These are phyloP conservation scores for Pythium utonaiense DNA, from an alignment of 352 stramenopile genomes.

Conservation along the genomic window DNA sequence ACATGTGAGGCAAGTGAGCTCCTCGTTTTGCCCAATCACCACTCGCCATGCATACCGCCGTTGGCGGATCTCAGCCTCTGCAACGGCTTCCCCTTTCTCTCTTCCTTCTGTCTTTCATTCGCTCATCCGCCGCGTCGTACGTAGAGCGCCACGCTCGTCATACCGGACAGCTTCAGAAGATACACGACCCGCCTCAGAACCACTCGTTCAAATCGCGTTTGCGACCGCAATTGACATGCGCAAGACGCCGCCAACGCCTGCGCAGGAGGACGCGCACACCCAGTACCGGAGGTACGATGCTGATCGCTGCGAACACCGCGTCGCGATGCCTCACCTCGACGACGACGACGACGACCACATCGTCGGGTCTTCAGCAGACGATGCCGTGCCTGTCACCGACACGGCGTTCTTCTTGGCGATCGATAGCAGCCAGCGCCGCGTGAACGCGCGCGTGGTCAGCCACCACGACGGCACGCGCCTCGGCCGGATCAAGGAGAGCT, in stretches of 20 bases:
- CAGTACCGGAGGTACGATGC: slow-evolving; percentile 18
- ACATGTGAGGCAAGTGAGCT: slow-evolving; percentile 8
- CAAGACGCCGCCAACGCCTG: background rate
- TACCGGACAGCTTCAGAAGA: background rate
- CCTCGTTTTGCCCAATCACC: slow-evolving; percentile 13
- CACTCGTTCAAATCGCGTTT: background rate
- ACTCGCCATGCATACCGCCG: slow-evolving; percentile 9
- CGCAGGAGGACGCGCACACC: background rate
- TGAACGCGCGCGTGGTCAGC: slow-evolving; percentile 21
- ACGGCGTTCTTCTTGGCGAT: slow-evolving; percentile 29
- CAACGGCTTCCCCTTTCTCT: background rate
- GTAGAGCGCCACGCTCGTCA: background rate
- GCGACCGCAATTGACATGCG: background rate
- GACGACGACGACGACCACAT: background rate
- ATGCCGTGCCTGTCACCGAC: slow-evolving; percentile 9
- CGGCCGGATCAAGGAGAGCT: slow-evolving; percentile 38
- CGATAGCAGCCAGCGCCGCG: slow-evolving; percentile 15
- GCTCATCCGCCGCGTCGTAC: background rate
- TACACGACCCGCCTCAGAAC: background rate
- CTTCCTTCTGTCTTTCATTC: background rate
- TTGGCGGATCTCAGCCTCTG: background rate
- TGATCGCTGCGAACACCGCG: slow-evolving; percentile 5
- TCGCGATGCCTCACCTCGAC: background rate
- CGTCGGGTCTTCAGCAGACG: background rate
- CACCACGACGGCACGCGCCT: slow-evolving; percentile 22